A percentile compares a stretch with the other conserved stretches of the same genome.
These are phyloP conservation scores for Cladophialophora chaetospira DNA, from an alignment of 2,329 filamentous ascomycete genomes.

Conservation along the genomic window DNA sequence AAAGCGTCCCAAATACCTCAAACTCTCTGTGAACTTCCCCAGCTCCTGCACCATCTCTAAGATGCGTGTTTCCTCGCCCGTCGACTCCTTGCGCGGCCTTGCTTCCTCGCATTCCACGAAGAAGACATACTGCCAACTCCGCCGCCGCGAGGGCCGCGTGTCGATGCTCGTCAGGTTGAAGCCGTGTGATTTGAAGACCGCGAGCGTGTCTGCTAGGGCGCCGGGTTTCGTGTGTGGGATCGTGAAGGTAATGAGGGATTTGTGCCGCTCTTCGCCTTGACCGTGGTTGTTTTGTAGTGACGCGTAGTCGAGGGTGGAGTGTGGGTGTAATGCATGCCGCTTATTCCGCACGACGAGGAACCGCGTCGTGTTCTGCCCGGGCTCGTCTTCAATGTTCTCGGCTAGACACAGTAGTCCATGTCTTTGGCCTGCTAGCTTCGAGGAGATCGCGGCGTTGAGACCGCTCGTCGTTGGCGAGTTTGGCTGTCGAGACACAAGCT, in stretches of 20 bases:
- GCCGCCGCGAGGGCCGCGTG: constrained; percentile 61
- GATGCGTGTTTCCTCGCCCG: constrained; percentile 33
- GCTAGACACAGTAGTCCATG: constrained; percentile 68
- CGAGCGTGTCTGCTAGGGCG: constrained; percentile 77
- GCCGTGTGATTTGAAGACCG: constrained; percentile 71
- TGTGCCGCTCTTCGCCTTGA: constrained; percentile 41
- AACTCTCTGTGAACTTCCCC: constrained; percentile 41
- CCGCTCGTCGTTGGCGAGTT: constrained; percentile 44
- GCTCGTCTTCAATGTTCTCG: constrained; percentile 50
- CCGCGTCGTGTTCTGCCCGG: constrained; percentile 49
- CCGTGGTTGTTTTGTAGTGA: background rate
- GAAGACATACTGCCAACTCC: constrained; percentile 84
- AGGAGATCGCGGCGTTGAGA: constrained; percentile 75
- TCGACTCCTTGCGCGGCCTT: constrained; percentile 22
- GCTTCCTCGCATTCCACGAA: constrained; percentile 77
- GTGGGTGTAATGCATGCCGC: constrained; percentile 14
- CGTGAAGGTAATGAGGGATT: constrained; percentile 81
- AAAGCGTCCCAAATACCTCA: constrained; percentile 36
- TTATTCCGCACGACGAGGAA: constrained; percentile 47
- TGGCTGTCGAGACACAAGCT: constrained; percentile 61
- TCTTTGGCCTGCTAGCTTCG: constrained; percentile 68
- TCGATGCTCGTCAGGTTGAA: constrained; percentile 91
- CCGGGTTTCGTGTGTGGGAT: constrained; percentile 76
- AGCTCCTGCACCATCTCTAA: constrained; percentile 39
- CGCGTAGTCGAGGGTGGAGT: background rate